phyloP scores from a whole-genome alignment of 345 rosid species.

The Carallia brachiata region DNA sequence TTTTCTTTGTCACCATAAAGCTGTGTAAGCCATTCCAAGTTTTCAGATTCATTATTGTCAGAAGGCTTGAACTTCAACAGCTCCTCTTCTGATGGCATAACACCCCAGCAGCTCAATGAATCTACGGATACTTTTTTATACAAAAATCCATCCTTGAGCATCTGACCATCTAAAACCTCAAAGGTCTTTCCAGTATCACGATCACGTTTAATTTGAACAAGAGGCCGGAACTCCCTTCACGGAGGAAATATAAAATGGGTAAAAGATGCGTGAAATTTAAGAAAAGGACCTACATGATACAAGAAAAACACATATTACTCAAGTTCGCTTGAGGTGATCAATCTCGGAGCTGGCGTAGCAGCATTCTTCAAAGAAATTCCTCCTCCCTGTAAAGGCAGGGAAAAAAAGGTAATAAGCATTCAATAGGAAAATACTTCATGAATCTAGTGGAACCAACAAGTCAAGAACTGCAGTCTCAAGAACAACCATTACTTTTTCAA shows the following conservation, averaged over 20 bases:
- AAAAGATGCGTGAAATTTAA: conserved; percentile 1
- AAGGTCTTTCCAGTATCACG: conserved; percentile 67
- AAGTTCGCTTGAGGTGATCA: conserved; percentile 85
- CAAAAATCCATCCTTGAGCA: conserved; percentile 87
- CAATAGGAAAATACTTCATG: background rate
- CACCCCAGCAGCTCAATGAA: conserved; percentile 66
- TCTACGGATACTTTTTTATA: conserved; percentile 78
- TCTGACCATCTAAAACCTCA: conserved; percentile 77
- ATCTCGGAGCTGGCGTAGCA: conserved; percentile 68
- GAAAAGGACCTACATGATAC: background rate
- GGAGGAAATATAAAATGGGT: conserved; percentile 4
- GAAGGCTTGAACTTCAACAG: conserved; percentile 70
- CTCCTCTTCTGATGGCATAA: conserved; percentile 73
- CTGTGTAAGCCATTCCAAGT: conserved; percentile 83
- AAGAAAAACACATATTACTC: conserved; percentile 52
- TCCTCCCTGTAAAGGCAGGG: conserved; percentile 61
- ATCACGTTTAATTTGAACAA: conserved; percentile 73
- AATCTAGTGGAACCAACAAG: background rate
- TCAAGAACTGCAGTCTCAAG: too few species aligned
- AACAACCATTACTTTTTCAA: too few species aligned
- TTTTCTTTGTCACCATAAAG: conserved; percentile 82
- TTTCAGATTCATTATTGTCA: conserved; percentile 55
- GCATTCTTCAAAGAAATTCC: conserved; percentile 54
- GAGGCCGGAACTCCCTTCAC: conserved; percentile 85
- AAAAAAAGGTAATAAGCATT: background rate